These are phyloP conservation scores for Saprolegnia diclina DNA, from an alignment of 352 stramenopile genomes.

Conservation along the genomic window DNA sequence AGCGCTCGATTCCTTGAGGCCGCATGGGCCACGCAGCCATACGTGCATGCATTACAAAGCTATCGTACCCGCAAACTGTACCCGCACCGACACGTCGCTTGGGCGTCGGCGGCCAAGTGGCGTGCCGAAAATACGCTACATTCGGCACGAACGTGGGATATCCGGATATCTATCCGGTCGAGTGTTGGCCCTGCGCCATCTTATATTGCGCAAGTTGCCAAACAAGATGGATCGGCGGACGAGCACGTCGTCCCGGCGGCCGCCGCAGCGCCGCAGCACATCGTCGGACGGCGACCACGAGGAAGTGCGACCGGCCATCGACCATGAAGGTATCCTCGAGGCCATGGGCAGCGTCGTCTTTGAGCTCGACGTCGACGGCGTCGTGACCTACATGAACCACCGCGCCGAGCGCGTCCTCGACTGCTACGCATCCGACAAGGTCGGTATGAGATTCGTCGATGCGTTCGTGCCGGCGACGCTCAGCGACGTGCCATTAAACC, in stretches of 20 bases:
- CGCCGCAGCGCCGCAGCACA: neutral
- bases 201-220: neutral
- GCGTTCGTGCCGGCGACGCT: constrained; percentile 7
- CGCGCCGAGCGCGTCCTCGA: constrained; percentile 11
- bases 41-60: too few species aligned
- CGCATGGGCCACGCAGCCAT: too few species aligned
- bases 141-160: too few species aligned
- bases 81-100: too few species aligned
- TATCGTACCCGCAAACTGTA: too few species aligned
- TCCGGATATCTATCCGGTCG: too few species aligned
- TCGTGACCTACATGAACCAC: constrained; percentile 22
- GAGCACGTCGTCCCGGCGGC: neutral
- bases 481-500: constrained; percentile 1
- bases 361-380: constrained; percentile 8
- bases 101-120: too few species aligned
- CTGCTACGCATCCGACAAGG: constrained; percentile 9
- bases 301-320: neutral
- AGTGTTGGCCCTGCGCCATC: neutral
- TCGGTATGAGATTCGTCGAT: constrained; percentile 7
- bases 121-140: too few species aligned
- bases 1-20: too few species aligned
- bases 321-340: constrained; percentile 24
- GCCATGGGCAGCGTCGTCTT: constrained; percentile 23
- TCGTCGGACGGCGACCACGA: neutral
- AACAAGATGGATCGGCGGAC: neutral